A percentile compares a stretch with the other conserved stretches of the same genome.
These are phyloP conservation scores for Leccinum boreale DNA, from an alignment of 768 basidiomycete genomes.

Conservation along the genomic window DNA sequence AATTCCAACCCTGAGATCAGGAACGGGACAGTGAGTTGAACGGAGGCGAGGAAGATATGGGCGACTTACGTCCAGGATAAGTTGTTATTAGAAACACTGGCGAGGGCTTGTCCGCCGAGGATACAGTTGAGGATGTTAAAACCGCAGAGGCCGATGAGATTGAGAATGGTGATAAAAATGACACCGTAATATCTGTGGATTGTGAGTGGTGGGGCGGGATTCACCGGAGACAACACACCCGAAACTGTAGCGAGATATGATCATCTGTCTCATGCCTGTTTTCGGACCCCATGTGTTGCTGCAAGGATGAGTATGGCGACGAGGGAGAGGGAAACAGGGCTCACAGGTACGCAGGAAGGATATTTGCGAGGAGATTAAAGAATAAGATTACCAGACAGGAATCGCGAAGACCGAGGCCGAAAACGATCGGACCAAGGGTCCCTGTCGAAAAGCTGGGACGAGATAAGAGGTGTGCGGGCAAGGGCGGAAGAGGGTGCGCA, in stretches of 20 bases:
- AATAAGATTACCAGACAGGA: conserved; percentile 64
- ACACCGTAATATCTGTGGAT: conserved; percentile 50
- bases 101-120: conserved; percentile 64
- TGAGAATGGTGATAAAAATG: conserved; percentile 49
- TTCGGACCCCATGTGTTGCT: conserved; percentile 75
- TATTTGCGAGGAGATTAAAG: conserved; percentile 60
- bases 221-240: conserved; percentile 41
- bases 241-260: conserved; percentile 61
- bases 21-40: conserved; percentile 6
- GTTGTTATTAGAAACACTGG: conserved; percentile 48
- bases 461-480: neutral
- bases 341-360: conserved; percentile 60
- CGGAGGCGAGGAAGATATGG: conserved; percentile 3
- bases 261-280: conserved; percentile 80
- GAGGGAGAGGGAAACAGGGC: conserved; percentile 12
- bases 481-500: conserved; percentile 24
- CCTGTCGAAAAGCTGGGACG: conserved; percentile 60
- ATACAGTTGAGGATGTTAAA: conserved; percentile 68
- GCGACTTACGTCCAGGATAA: conserved; percentile 49
- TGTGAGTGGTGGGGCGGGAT: conserved; percentile 9
- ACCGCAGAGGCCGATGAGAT: conserved; percentile 57
- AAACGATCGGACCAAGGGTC: conserved; percentile 61
- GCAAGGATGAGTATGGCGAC: neutral
- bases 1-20: conserved; percentile 63
- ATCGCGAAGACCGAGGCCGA: conserved; percentile 58